Conservation (phyloP, 2,329 filamentous ascomycete species). For the Spiromastix sp. region DNA sequence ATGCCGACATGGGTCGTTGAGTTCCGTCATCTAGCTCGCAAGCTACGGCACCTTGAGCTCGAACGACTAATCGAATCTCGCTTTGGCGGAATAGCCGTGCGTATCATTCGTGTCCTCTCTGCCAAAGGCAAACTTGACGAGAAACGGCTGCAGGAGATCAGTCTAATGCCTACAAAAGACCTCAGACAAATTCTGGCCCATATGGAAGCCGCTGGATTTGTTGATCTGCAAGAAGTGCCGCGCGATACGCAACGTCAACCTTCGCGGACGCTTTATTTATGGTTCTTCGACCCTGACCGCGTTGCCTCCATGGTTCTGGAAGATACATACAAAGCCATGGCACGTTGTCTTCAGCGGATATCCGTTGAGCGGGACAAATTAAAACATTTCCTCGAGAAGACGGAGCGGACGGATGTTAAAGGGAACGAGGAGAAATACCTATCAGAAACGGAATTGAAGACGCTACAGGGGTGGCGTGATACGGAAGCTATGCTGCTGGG, state of each 20-base stretch:
- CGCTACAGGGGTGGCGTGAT: constrained; percentile 52
- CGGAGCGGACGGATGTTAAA: constrained; percentile 75
- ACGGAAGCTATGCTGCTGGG: constrained; percentile 62
- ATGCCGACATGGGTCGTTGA: constrained; percentile 74
- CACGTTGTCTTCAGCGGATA: constrained; percentile 70
- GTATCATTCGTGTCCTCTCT: constrained; percentile 74
- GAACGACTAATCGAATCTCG: constrained; percentile 70
- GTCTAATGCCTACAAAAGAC: constrained; percentile 75
- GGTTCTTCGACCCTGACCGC: constrained; percentile 75
- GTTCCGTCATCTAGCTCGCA: constrained; percentile 60
- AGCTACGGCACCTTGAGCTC: constrained; percentile 65
- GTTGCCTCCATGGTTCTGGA: constrained; percentile 62
- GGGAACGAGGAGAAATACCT: constrained; percentile 75
- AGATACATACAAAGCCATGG: constrained; percentile 81
- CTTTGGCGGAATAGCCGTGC: constrained; percentile 65
- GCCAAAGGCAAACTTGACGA: constrained; percentile 92
- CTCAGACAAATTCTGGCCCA: constrained; percentile 74
- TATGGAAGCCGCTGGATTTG: constrained; percentile 76
- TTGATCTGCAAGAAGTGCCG: constrained; percentile 90
- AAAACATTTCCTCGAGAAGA: constrained; percentile 64
- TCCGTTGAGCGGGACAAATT: constrained; percentile 64
- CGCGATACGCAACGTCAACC: constrained; percentile 74
- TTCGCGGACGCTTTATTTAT: constrained; percentile 78
- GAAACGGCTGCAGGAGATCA: constrained; percentile 69
- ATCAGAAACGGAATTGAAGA: constrained; percentile 60